Evolutionary conservation across 176 grass and related monocot species (phyloP).

Genomic region (Oropetium thomaeum): DNA sequence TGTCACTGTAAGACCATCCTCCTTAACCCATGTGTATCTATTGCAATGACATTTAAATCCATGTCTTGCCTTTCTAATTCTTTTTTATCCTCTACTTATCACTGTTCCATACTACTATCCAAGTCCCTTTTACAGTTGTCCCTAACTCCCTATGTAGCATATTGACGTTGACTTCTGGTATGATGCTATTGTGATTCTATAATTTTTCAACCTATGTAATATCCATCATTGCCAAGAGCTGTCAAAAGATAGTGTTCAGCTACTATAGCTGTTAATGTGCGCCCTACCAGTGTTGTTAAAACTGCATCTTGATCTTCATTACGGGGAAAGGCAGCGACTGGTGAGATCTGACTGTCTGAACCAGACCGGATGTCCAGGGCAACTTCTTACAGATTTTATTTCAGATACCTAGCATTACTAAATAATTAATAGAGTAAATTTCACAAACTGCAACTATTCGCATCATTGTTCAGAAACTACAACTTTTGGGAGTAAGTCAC

Average conservation of each 20-base stretch:
- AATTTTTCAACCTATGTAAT: not conserved
- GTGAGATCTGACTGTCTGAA: not conserved
- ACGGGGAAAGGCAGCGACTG: not conserved
- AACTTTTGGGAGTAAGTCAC: too few species aligned
- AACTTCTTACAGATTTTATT: not conserved
- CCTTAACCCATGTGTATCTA: not conserved
- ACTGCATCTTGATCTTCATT: not conserved
- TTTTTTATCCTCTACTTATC: not conserved
- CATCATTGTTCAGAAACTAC: too few species aligned
- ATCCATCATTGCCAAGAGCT: too few species aligned
- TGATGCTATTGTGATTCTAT: not conserved
- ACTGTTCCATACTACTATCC: not conserved
- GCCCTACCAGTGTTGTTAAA: not conserved
- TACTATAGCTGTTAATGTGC: not conserved
- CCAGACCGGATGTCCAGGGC: not conserved
- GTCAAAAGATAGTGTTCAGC: not conserved
- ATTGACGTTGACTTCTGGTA: not conserved
- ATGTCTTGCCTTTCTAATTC: not conserved
- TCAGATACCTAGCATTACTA: not conserved
- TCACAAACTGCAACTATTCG: too few species aligned
- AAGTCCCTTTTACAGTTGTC: too few species aligned
- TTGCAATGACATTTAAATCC: not conserved
- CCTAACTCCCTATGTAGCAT: too few species aligned
- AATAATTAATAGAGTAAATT: not conserved
- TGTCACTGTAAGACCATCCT: slow-evolving; percentile 59